Conservation (phyloP, 2,329 filamentous ascomycete genomes). For the Nothophoma quercina region DNA sequence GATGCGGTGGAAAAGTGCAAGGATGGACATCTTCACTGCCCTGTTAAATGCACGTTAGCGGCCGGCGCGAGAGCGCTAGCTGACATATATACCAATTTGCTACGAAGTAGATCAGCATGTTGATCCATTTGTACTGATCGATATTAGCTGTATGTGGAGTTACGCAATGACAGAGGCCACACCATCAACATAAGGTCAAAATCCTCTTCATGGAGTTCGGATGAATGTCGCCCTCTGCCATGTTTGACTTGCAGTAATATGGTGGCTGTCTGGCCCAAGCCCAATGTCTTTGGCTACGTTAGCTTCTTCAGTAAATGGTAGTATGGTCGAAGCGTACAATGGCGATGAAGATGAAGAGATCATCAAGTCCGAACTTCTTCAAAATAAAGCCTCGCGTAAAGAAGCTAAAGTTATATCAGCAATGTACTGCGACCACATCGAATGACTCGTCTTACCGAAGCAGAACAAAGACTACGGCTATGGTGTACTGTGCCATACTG, state of each 20-base stretch:
- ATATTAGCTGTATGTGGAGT: conserved; percentile 5
- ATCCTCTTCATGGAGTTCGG: conserved; percentile 24
- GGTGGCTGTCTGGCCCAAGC: conserved; percentile 35
- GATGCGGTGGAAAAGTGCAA: conserved; percentile 39
- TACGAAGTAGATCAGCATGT: conserved; percentile 37
- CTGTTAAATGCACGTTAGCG: conserved; percentile 14
- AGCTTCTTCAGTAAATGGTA: neutral
- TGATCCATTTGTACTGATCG: conserved; percentile 37
- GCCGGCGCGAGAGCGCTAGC: too few species aligned
- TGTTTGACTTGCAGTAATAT: conserved; percentile 37
- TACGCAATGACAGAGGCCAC: neutral
- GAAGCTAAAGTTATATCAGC: conserved; percentile 21
- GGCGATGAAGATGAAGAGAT: conserved; percentile 37
- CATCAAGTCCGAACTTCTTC: conserved; percentile 36
- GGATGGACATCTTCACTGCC: conserved; percentile 42
- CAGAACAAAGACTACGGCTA: conserved; percentile 32
- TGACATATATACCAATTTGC: conserved; percentile 33
- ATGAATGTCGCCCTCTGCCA: conserved; percentile 32
- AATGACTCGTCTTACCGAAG: conserved; percentile 26
- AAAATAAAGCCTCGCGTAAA: conserved; percentile 36
- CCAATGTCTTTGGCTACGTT: conserved; percentile 21
- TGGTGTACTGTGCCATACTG: conserved; percentile 29
- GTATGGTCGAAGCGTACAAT: conserved; percentile 19
- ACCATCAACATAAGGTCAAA: conserved; percentile 37
- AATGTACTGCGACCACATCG: neutral